Conservation (phyloP, 2,329 filamentous ascomycete genomes). For the Ascomycota sp. region DNA sequence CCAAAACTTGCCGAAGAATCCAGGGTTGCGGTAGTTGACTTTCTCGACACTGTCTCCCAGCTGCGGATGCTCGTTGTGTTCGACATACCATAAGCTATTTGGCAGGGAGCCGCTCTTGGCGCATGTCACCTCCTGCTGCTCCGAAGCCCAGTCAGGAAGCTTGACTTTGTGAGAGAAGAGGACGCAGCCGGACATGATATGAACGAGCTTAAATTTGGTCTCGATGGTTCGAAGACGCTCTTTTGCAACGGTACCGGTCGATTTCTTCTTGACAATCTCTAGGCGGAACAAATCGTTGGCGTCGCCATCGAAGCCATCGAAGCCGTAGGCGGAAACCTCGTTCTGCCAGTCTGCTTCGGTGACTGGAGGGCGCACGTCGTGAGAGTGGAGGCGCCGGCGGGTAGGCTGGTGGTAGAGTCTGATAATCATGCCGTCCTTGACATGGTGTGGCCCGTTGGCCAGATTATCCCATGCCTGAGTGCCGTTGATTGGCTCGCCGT, state of each 20-base stretch:
- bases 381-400: conserved; percentile 78
- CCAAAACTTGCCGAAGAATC: conserved; percentile 94
- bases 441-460: conserved; percentile 33
- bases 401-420: conserved; percentile 68
- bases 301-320: conserved; percentile 88
- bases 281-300: conserved; percentile 90
- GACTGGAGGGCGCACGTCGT: conserved; percentile 73
- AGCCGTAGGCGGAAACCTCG: conserved; percentile 89
- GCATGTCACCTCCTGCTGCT: conserved; percentile 98
- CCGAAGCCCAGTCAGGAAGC: conserved; percentile 89
- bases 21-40: conserved; percentile 85
- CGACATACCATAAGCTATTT: conserved; percentile 94
- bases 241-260: conserved; percentile 56
- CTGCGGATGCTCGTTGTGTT: conserved; percentile 66
- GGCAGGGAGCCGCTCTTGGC: conserved; percentile 75
- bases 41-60: conserved; percentile 60
- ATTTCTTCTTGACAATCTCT: conserved; percentile 82
- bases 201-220: conserved; percentile 85
- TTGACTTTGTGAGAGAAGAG: conserved; percentile 98
- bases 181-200: conserved; percentile 88
- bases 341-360: conserved; percentile 86
- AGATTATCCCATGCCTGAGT: conserved; percentile 65
- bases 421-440: conserved; percentile 61
- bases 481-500: conserved; percentile 58
- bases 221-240: conserved; percentile 77